A percentile compares a stretch with the other conserved stretches of the same genome.
Evolutionary conservation across 176 grass and related monocot genomes (phyloP).

Genomic region (Miscanthus lutarioriparius): DNA sequence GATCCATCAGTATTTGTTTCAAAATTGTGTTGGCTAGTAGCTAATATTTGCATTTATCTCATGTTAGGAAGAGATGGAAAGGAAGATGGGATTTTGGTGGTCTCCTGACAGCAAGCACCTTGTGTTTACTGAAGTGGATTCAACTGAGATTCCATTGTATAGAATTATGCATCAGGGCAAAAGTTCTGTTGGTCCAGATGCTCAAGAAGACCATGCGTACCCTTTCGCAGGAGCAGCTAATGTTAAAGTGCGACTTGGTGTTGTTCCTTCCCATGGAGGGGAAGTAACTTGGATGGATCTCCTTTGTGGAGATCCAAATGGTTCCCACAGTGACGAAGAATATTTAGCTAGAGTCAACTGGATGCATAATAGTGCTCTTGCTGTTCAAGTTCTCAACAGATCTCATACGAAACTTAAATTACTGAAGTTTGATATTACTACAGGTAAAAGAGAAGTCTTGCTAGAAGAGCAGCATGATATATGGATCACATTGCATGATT

Average conservation of each 20-base stretch:
- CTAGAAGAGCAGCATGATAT: conserved; percentile 71
- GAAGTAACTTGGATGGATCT: conserved; percentile 96
- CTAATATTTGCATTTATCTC: conserved; percentile 43
- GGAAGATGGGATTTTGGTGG: conserved; percentile 99
- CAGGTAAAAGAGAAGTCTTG: conserved; percentile 70
- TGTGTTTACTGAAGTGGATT: conserved; percentile 91
- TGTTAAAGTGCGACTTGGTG: conserved; percentile 84
- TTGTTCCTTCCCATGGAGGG: conserved; percentile 73
- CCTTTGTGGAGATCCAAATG: conserved; percentile 59
- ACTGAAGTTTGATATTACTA: conserved; percentile 79
- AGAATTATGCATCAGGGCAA: conserved; percentile 99
- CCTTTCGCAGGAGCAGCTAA: conserved; percentile 95
- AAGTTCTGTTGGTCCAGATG: conserved; percentile 69
- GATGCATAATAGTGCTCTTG: conserved; percentile 80
- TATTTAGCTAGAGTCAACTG: conserved; percentile 97
- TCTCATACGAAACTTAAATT: conserved; percentile 85
- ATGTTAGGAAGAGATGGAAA: conserved; percentile 98
- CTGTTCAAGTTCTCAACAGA: conserved; percentile 90
- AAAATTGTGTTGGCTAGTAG: conserved; percentile 7
- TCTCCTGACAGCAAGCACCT: conserved; percentile 91
- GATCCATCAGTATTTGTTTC: conserved; percentile 25
- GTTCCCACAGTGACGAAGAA: conserved; percentile 64
- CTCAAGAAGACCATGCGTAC: conserved; percentile 97
- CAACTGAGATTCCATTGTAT: conserved; percentile 87
- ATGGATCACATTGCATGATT: conserved; percentile 96